Base-by-base conservation (phyloP, 2,329 filamentous ascomycete species). In the Pseudofabraea citricarpa region DNA sequence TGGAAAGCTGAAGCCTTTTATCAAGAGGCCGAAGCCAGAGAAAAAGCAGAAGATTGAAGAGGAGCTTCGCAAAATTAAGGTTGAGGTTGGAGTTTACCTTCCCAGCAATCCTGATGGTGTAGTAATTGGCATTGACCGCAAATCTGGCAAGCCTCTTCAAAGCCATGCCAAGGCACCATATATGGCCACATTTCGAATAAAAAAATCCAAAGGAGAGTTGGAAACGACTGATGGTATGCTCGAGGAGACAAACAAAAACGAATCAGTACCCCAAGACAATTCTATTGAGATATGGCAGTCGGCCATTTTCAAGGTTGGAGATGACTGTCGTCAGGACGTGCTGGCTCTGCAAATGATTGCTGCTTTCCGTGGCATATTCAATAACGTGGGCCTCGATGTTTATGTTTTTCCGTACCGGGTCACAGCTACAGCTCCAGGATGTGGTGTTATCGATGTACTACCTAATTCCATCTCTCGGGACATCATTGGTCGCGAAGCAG, bases 11-110 rank as follows among this genome's bases (percentile, higher is more conserved):
- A 90, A 93, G 58, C 93, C 94, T 2, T 86, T 86, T 58, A 94
- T 98, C 62, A 95, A 95, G 65, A 79, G 79, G 46, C 83, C 85
- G 31, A 98, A 98, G 66, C 86, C 90, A 2, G 91, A 96, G 67
- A 98, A 98, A 76, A 97, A 96, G 64, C 87, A 93, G 61, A 99
- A 97, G 71, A 98, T 99, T 50, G 93, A 97, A 61, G 94, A 98
- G 66, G 93, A 99, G 62, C 73, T 99, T 33, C 87, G 93, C 53
- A 95, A 95, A 66, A 97, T 98, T 65, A 85, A 95, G 63, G 87
- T 99, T 2, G 91, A 97, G 56, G 87, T 97, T 32, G 93, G 93
- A 13, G 94, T 98, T 6, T 99, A 99, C 63, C 76, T 99, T 13
- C 93, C 93, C 2, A 93, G 88, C 65, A 98, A 98, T 60, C 93